Evolutionary conservation across 1,284 basidiomycete species (phyloP).

Genomic region (Ceratobasidium sp.): DNA sequence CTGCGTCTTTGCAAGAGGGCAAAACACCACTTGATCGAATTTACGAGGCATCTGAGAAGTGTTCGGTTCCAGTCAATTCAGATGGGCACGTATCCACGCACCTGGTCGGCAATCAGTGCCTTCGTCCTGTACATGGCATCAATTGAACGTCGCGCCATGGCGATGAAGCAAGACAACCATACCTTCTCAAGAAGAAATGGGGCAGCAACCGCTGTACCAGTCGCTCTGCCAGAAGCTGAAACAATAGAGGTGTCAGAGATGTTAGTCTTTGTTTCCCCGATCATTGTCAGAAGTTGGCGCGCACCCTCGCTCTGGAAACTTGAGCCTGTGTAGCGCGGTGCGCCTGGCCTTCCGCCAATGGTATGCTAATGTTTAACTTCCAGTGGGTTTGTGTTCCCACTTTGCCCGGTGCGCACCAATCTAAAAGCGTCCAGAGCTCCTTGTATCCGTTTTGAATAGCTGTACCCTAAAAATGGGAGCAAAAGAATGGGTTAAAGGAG

Average conservation of each 20-base stretch:
- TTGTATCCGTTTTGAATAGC: conserved; percentile 87
- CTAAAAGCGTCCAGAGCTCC: conserved; percentile 84
- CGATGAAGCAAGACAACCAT: conserved; percentile 40
- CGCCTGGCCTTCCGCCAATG: conserved; percentile 71
- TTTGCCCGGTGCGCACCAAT: conserved; percentile 80
- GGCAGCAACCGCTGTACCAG: conserved; percentile 76
- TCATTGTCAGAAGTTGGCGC: conserved; percentile 46
- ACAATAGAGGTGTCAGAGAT: not conserved
- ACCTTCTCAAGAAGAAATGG: conserved; percentile 80
- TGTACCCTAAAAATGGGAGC: conserved; percentile 60
- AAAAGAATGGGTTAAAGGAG: not conserved
- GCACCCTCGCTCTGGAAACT: conserved; percentile 65
- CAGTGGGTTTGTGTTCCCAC: conserved; percentile 75
- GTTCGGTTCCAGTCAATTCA: not conserved
- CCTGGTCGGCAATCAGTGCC: conserved; percentile 78
- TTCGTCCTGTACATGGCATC: conserved; percentile 68
- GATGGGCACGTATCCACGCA: conserved; percentile 47
- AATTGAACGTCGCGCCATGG: not conserved
- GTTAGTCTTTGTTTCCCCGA: conserved; percentile 14
- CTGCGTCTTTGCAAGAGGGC: conserved; percentile 77
- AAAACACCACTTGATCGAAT: conserved; percentile 88
- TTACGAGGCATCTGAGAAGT: conserved; percentile 75
- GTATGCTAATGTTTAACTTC: conserved; percentile 71
- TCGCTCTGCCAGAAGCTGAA: conserved; percentile 50
- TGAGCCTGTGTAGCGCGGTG: conserved; percentile 67